Conservation (phyloP, 306 rosid genomes). For the Corylus avellana region DNA sequence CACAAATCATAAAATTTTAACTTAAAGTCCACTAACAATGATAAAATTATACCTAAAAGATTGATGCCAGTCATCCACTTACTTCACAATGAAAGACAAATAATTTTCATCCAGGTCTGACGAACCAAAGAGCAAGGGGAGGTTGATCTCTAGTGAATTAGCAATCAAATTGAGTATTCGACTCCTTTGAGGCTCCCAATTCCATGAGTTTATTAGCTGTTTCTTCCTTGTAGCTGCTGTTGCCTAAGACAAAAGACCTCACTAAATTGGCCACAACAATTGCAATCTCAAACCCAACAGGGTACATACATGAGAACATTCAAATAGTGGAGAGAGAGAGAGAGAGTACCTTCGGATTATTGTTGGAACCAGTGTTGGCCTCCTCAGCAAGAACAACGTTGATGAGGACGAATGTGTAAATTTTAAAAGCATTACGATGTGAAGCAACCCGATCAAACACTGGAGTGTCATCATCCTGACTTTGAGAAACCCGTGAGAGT, state of each 20-base stretch:
- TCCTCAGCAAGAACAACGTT: constrained; percentile 60
- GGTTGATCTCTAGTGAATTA: constrained; percentile 86
- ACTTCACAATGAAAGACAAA: constrained; percentile 78
- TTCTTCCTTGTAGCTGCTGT: constrained; percentile 69
- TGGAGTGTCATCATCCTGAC: constrained; percentile 39
- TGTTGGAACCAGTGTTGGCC: constrained; percentile 35
- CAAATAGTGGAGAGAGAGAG: background rate
- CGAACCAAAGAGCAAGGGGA: constrained; percentile 77
- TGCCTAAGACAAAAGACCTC: constrained; percentile 44
- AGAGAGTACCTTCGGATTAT: constrained; percentile 48
- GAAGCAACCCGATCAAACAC: constrained; percentile 62
- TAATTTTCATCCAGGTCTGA: constrained; percentile 70
- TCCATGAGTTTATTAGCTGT: constrained; percentile 58
- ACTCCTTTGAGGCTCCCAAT: constrained; percentile 85
- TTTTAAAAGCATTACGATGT: constrained; percentile 83
- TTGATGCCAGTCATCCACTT: constrained; percentile 26
- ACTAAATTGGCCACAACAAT: background rate
- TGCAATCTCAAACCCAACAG: background rate
- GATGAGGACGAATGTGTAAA: constrained; percentile 73
- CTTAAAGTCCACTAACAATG: constrained; percentile 11
- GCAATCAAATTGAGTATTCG: constrained; percentile 84
- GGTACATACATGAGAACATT: constrained; percentile 15
- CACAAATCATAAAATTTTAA: constrained; percentile 28
- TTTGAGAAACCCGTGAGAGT: constrained; percentile 61
- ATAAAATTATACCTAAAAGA: background rate